Evolutionary conservation across 2,329 filamentous ascomycete species (phyloP).

Genomic region (Fusarium oligoseptatum): DNA sequence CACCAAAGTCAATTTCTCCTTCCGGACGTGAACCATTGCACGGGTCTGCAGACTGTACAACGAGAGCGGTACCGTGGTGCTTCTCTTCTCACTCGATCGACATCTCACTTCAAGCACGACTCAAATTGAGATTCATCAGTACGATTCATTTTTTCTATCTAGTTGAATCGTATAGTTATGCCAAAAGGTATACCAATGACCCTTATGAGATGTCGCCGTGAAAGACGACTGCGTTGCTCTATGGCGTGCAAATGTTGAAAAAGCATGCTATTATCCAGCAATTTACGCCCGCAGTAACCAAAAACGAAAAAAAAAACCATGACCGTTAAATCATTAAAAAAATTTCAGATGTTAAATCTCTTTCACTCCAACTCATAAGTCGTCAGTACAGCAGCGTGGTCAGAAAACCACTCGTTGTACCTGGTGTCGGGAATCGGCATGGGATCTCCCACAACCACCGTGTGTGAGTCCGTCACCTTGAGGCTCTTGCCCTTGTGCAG

Average conservation of each 20-base stretch:
- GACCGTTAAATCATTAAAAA: background rate
- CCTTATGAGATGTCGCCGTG: background rate
- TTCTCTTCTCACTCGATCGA: background rate
- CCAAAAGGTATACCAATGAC: background rate
- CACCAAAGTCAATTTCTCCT: background rate
- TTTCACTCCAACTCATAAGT: conserved; percentile 43
- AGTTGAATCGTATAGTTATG: background rate
- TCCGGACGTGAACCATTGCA: background rate
- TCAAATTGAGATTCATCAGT: background rate
- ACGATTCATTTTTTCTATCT: background rate
- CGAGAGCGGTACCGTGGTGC: background rate
- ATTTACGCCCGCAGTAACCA: background rate
- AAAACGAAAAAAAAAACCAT: background rate
- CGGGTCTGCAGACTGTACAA: background rate
- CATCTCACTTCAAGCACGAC: background rate
- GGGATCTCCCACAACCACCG: conserved; percentile 52
- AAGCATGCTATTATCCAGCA: background rate
- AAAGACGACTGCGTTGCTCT: background rate
- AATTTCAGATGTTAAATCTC: background rate
- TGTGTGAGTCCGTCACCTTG: conserved; percentile 48
- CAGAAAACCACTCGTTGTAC: conserved; percentile 58
- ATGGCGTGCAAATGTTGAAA: background rate
- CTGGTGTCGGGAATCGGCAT: conserved; percentile 50
- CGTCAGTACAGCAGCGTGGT: conserved; percentile 54
- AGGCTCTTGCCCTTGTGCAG: conserved; percentile 54